These are phyloP conservation scores for Meredithiella fracta DNA, from an alignment of 2,329 filamentous ascomycete genomes.

Conservation along the genomic window DNA sequence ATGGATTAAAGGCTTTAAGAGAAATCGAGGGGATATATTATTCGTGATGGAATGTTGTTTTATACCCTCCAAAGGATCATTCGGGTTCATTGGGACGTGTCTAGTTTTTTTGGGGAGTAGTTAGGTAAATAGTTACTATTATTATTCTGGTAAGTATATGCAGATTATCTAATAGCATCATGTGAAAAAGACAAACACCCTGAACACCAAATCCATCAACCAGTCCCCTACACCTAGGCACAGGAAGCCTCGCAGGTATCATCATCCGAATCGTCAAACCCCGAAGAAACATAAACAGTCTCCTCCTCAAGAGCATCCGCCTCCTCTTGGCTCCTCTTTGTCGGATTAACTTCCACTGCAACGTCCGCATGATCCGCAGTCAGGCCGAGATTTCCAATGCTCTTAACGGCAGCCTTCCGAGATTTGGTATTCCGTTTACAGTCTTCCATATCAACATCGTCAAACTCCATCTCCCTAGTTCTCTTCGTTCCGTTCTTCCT, in stretches of 20 bases:
- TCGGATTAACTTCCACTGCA: neutral
- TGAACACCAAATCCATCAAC: neutral
- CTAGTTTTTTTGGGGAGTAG: too few species aligned
- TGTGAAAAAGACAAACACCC: neutral
- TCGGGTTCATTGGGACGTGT: too few species aligned
- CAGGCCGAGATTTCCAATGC: neutral
- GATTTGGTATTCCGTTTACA: neutral
- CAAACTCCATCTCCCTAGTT: neutral
- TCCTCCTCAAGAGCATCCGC: constrained; percentile 18
- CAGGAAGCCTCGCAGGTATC: neutral
- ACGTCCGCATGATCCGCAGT: neutral
- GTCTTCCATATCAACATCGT: neutral
- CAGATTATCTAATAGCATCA: too few species aligned
- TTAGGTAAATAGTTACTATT: too few species aligned
- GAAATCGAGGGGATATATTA: too few species aligned
- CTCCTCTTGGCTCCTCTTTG: constrained; percentile 17
- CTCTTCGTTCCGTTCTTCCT: neutral
- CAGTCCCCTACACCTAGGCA: neutral
- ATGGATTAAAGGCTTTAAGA: neutral
- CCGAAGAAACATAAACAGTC: neutral
- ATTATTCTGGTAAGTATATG: too few species aligned
- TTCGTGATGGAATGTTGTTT: too few species aligned
- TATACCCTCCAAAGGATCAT: too few species aligned
- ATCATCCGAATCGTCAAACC: neutral
- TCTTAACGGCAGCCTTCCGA: neutral